Evolutionary conservation across 306 rosid species (phyloP).

Genomic region (Trifolium pratense): DNA sequence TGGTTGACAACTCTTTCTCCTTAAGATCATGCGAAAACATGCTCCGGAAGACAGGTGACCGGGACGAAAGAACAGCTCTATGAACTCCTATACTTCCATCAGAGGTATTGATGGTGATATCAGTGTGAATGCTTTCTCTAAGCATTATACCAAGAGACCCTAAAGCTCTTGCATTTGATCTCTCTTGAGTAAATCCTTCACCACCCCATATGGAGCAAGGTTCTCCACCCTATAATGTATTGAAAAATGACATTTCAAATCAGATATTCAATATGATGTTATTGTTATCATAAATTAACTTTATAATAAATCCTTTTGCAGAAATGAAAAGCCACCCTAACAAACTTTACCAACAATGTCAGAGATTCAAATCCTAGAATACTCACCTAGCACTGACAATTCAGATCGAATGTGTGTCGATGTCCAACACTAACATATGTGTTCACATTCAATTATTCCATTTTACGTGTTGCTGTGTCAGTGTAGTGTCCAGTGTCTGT

Average conservation of each 20-base stretch:
- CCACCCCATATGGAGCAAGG: slow-evolving; percentile 82
- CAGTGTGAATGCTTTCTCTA: slow-evolving; percentile 86
- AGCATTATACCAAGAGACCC: slow-evolving; percentile 77
- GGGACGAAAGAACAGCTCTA: slow-evolving; percentile 87
- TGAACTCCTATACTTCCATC: slow-evolving; percentile 91
- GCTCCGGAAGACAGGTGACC: slow-evolving; percentile 89
- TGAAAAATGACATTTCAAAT: slow-evolving; percentile 22
- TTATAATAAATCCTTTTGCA: not conserved
- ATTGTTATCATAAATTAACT: not conserved
- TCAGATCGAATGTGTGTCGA: too few relatives aligned
- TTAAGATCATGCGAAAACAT: slow-evolving; percentile 92
- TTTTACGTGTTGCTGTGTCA: too few relatives aligned
- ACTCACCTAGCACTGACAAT: too few relatives aligned
- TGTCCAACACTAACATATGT: not conserved
- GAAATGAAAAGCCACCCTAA: not conserved
- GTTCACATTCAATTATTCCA: not conserved
- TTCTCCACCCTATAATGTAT: slow-evolving; percentile 66
- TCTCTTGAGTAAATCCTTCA: slow-evolving; percentile 59
- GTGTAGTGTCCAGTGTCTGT: too few relatives aligned
- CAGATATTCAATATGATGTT: slow-evolving; percentile 5
- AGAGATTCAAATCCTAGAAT: not conserved
- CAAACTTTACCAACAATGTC: not conserved
- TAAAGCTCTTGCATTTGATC: slow-evolving; percentile 72
- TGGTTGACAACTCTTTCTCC: slow-evolving; percentile 81
- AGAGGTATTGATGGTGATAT: slow-evolving; percentile 74